Conservation (phyloP, 208 protist species). For the Eutreptiella sp. region DNA sequence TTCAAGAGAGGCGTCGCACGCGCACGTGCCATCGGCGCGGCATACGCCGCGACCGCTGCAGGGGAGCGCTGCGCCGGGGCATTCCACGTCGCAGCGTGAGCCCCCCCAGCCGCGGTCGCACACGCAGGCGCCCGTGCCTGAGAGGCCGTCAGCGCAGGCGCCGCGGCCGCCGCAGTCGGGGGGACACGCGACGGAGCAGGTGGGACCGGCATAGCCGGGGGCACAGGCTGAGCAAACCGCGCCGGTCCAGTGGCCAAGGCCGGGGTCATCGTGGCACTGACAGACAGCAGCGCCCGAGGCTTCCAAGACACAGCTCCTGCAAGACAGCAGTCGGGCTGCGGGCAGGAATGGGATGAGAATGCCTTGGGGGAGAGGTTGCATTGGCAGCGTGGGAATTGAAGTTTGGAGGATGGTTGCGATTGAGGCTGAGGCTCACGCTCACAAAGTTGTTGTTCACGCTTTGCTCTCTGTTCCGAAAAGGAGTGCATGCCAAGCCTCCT, state of each 20-base stretch:
- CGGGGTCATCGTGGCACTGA: conserved; percentile 5
- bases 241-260: conserved; percentile 24
- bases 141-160: conserved; percentile 2
- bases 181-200: conserved; percentile 1
- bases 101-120: conserved; percentile 4
- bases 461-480: too few relatives aligned
- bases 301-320: too few relatives aligned
- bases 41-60: neutral
- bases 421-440: too few relatives aligned
- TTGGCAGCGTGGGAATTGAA: too few relatives aligned
- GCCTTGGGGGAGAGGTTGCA: too few relatives aligned
- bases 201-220: conserved; percentile 12
- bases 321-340: too few relatives aligned
- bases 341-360: too few relatives aligned
- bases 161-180: neutral
- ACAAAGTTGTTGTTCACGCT: too few relatives aligned
- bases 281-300: too few relatives aligned
- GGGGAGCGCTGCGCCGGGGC: neutral
- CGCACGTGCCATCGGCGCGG: neutral
- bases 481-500: too few relatives aligned
- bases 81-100: neutral
- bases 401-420: too few relatives aligned
- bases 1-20: neutral
- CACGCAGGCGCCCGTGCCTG: conserved; percentile 1
- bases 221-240: conserved; percentile 4